phyloP scores from a whole-genome alignment of 129 eudicot genomes.

The Calendula officinalis region DNA sequence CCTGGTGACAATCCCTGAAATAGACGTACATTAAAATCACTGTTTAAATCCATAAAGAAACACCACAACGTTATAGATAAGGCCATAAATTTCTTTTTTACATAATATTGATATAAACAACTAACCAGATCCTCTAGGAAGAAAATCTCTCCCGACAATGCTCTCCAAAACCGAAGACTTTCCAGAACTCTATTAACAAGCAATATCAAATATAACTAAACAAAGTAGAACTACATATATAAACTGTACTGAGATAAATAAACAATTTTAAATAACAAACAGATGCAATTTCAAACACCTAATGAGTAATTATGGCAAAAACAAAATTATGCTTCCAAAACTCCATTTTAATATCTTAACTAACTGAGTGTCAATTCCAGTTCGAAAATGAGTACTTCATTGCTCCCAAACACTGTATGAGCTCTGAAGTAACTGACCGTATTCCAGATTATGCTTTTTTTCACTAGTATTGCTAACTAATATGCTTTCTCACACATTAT shows the following conservation, averaged over 20 bases:
- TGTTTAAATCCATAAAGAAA: background rate
- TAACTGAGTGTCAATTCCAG: background rate
- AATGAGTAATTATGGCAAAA: background rate
- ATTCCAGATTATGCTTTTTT: no score
- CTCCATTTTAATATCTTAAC: conserved; percentile 11
- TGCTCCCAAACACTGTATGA: background rate
- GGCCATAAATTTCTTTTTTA: background rate
- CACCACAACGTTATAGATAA: background rate
- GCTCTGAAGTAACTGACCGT: background rate
- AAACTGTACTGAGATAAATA: background rate
- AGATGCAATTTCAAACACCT: background rate
- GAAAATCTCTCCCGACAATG: conserved; percentile 53
- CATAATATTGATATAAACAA: conserved; percentile 15
- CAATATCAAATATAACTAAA: background rate
- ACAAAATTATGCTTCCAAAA: background rate
- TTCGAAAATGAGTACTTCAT: background rate
- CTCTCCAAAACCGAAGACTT: conserved; percentile 70
- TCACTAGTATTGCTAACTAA: no score
- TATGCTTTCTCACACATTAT: background rate
- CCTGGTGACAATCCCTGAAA: conserved; percentile 79
- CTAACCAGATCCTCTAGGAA: conserved; percentile 60
- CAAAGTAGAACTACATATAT: conserved; percentile 9
- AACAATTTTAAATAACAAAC: background rate
- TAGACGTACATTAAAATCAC: background rate
- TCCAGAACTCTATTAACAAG: conserved; percentile 52